phyloP scores from a whole-genome alignment of 306 rosid genomes.

The Gleditsia sinensis region DNA sequence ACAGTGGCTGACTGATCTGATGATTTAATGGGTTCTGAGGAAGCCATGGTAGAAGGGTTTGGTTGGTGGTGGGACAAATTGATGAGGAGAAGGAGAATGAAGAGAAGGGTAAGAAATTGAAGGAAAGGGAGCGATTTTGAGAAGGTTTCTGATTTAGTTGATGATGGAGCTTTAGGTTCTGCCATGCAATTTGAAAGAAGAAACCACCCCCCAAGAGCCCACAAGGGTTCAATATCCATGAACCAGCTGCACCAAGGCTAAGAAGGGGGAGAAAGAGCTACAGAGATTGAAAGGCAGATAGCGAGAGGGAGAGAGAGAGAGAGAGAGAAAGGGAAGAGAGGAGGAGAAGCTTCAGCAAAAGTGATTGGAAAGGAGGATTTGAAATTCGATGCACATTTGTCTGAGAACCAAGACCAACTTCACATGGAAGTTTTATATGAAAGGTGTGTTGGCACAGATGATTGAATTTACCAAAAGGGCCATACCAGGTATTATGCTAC shows the following conservation, averaged over 20 bases:
- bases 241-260: slow-evolving; percentile 72
- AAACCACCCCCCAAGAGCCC: slow-evolving; percentile 98
- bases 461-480: slow-evolving; percentile 49
- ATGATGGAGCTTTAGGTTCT: slow-evolving; percentile 57
- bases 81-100: slow-evolving; percentile 66
- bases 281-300: not conserved
- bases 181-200: slow-evolving; percentile 96
- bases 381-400: slow-evolving; percentile 68
- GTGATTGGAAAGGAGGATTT: slow-evolving; percentile 64
- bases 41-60: slow-evolving; percentile 50
- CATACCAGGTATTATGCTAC: slow-evolving; percentile 26
- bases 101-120: slow-evolving; percentile 56
- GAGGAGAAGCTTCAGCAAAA: slow-evolving; percentile 82
- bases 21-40: slow-evolving; percentile 38
- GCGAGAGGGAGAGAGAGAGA: slow-evolving; percentile 25
- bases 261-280: slow-evolving; percentile 33
- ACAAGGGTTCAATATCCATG: slow-evolving; percentile 99
- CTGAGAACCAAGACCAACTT: slow-evolving; percentile 53
- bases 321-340: slow-evolving; percentile 17
- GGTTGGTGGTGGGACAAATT: slow-evolving; percentile 43
- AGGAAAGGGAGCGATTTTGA: slow-evolving; percentile 48
- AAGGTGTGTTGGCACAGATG: slow-evolving; percentile 38
- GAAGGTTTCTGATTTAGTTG: slow-evolving; percentile 50
- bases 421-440: slow-evolving; percentile 54
- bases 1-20: slow-evolving; percentile 24